A percentile compares a stretch with the other conserved stretches of the same genome.
Evolutionary conservation across 2,329 filamentous ascomycete species (phyloP).

Genomic region (Coniosporium tulheliwenetii): DNA sequence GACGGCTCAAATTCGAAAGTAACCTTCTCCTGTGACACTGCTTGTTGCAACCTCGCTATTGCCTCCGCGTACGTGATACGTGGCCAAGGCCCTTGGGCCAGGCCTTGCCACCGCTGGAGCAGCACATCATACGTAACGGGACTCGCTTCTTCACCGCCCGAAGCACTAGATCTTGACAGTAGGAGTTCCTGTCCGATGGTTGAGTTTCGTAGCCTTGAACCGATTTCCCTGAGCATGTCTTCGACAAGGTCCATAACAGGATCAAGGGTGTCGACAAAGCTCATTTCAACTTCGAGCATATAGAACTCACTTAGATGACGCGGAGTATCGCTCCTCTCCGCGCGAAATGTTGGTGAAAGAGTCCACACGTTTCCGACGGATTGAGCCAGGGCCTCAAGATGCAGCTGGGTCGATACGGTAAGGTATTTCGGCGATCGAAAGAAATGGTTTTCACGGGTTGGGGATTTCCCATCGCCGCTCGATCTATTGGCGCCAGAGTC

Average conservation of each 20-base stretch:
- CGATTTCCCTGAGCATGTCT: conserved; percentile 50
- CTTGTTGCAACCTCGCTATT: conserved; percentile 49
- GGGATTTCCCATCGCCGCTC: conserved; percentile 12
- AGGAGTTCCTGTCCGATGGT: conserved; percentile 30
- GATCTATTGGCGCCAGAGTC: conserved; percentile 7
- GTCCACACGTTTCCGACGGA: conserved; percentile 87
- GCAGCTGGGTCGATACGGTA: conserved; percentile 87
- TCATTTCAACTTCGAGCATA: conserved; percentile 89
- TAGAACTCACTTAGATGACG: conserved; percentile 96
- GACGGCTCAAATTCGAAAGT: conserved; percentile 52
- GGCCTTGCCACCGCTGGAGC: conserved; percentile 53
- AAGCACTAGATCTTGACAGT: conserved; percentile 19
- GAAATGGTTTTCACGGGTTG: conserved; percentile 36
- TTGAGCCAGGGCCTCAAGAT: conserved; percentile 82
- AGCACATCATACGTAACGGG: conserved; percentile 36
- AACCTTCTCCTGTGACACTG: conserved; percentile 31
- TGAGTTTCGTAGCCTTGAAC: conserved; percentile 30
- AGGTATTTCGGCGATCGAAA: conserved; percentile 84
- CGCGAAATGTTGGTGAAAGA: conserved; percentile 82
- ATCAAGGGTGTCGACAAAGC: conserved; percentile 55
- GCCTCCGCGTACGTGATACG: conserved; percentile 73
- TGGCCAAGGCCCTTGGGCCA: conserved; percentile 61
- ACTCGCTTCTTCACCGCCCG: conserved; percentile 11
- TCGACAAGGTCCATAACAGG: conserved; percentile 70
- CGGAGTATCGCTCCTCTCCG: conserved; percentile 83